Evolutionary conservation across 2,329 filamentous ascomycete species (phyloP), one percentile per base, ranked within the genome.

Genomic region (Beauveria varroae): DNA sequence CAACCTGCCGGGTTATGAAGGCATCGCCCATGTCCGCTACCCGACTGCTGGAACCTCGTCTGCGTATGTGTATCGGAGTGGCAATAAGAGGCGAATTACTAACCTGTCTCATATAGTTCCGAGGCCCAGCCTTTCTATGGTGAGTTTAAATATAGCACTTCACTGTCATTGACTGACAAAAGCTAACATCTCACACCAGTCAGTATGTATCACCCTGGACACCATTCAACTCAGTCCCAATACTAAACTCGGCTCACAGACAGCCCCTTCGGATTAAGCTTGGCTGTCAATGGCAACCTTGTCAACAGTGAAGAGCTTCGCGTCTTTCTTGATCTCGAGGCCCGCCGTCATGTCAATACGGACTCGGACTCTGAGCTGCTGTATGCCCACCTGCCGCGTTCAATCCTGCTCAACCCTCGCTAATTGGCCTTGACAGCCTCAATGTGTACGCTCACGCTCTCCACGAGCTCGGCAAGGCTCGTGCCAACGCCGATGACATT

Each of bases 51-150:
- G 93, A 62, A 95, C 87, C 72, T 90, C 88, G 66, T 79, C 78
- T 62, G 75, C 73, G 69, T 73, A 70, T 40, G 69, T 69, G 41
- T 20, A 49, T 30, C 12, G 0, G 12, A 30, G 5, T 43, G 16
- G 26, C 41, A 18, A 47, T 47, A 16, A 41, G 28, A 40, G 40
- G 52, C 28, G 14, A 34, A 28, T 18, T 62, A 24, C 53, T 55
- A 20, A 52, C 7, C 34, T 44, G 37, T 47, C 46, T 34, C 50
- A 18, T 63, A 62, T 62, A 93, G 91, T 69, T 87, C 91, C 8
- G 91, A 96, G 75, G 90, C 91, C 12, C 92, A 96, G 75, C 93
- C 93, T 0, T 96, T 97, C 74, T 96, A 95, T 71, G 91, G 57
- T 60, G 30, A 53, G 49, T 54, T 10, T 4, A 40, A 12, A n/a